Percentiles rank a stretch among this genome's conserved stretches.
Evolutionary conservation across 192 early-diverging fungal genomes (phyloP).

Genomic region (Backusella morwellensis): DNA sequence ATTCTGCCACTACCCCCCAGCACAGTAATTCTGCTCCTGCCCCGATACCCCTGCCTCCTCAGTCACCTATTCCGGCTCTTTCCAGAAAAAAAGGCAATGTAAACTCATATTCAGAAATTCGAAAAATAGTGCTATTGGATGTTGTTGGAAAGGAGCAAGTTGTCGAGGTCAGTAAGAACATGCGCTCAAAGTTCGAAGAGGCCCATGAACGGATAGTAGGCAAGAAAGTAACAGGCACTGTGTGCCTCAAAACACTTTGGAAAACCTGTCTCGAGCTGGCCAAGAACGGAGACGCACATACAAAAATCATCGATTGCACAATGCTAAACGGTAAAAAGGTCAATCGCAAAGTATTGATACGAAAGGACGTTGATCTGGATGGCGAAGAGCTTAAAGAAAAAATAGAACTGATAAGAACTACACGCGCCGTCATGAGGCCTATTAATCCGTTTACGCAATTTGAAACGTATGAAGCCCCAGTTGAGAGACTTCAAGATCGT

Average conservation of each 20-base stretch:
- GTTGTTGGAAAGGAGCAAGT: background rate
- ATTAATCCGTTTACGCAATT: background rate
- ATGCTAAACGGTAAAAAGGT: constrained; percentile 6
- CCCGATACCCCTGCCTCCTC: too few species aligned
- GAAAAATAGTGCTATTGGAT: background rate
- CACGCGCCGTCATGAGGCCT: background rate
- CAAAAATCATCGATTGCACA: background rate
- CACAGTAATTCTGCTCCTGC: background rate
- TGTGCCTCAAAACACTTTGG: constrained; percentile 4
- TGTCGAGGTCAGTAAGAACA: background rate
- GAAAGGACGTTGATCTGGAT: background rate
- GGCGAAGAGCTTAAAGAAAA: constrained; percentile 2
- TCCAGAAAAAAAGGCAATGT: background rate
- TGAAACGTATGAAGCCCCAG: background rate
- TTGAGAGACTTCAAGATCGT: constrained; percentile 8
- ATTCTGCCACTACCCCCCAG: background rate
- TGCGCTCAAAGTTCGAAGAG: background rate
- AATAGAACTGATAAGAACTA: background rate
- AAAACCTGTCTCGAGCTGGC: background rate
- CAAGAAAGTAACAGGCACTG: background rate
- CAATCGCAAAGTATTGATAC: background rate
- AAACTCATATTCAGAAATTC: background rate
- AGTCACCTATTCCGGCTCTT: background rate
- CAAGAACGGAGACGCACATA: constrained; percentile 6
- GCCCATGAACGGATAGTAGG: background rate